Percentiles rank a stretch among this genome's conserved stretches.
phyloP scores from a whole-genome alignment of 2,329 filamentous ascomycete genomes.

The Cercospora sojina region DNA sequence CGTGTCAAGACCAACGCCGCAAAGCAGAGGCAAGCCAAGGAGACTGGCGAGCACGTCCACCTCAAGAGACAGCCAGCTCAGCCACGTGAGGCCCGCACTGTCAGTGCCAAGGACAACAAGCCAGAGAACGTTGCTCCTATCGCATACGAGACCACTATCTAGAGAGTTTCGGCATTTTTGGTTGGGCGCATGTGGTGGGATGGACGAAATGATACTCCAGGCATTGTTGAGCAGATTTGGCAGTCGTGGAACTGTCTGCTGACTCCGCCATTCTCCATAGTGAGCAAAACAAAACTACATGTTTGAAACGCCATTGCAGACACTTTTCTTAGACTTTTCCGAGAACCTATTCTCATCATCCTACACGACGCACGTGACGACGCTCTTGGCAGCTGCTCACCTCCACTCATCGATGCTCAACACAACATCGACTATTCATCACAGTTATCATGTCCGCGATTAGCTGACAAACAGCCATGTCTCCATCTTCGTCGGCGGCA shows the following conservation, averaged over 20 bases:
- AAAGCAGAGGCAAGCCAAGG: constrained; percentile 90
- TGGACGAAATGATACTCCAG: constrained; percentile 16
- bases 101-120: constrained; percentile 77
- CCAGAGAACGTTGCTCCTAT: constrained; percentile 90
- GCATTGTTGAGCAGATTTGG: constrained; percentile 20
- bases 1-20: constrained; percentile 95
- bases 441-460: background rate
- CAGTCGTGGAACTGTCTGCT: constrained; percentile 17
- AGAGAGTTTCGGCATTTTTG: constrained; percentile 45
- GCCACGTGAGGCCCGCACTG: constrained; percentile 77
- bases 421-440: constrained; percentile 17
- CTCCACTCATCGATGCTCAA: constrained; percentile 9
- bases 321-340: constrained; percentile 9
- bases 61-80: constrained; percentile 85
- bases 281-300: constrained; percentile 30
- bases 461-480: constrained; percentile 24
- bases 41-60: constrained; percentile 79
- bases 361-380: constrained; percentile 2
- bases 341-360: constrained; percentile 1
- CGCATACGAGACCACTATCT: constrained; percentile 98
- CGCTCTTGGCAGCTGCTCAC: constrained; percentile 8
- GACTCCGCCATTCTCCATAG: constrained; percentile 27
- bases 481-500: constrained; percentile 28
- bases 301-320: constrained; percentile 22
- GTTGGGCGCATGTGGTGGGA: constrained; percentile 27